Conservation (phyloP, 2,329 filamentous ascomycete species). For the Cladosporium sp. region DNA sequence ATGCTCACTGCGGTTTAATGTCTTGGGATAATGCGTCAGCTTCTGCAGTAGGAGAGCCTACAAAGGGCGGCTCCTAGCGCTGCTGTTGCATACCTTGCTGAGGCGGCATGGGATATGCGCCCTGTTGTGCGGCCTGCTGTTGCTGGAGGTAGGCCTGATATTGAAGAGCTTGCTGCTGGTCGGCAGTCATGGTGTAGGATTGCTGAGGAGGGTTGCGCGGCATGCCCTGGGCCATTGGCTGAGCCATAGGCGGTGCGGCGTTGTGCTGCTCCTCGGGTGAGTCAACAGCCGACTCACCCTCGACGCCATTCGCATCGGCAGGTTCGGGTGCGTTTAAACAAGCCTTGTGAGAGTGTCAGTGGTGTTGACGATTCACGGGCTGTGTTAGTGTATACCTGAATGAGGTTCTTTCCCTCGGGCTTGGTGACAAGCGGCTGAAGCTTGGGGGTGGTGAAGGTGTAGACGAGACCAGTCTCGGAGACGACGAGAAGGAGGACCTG, state of each 20-base stretch:
- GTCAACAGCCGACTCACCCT: slow-evolving; percentile 59
- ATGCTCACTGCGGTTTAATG: slow-evolving; percentile 12
- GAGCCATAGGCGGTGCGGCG: slow-evolving; percentile 37
- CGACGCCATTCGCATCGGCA: slow-evolving; percentile 61
- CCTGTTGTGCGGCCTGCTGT: slow-evolving; percentile 32
- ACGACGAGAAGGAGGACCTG: slow-evolving; percentile 96
- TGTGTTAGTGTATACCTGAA: slow-evolving; percentile 63
- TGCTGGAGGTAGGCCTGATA: slow-evolving; percentile 38
- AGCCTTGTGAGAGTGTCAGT: slow-evolving; percentile 55
- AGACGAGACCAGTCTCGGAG: slow-evolving; percentile 94
- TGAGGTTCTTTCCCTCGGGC: slow-evolving; percentile 97
- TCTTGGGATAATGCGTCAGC: slow-evolving; percentile 14
- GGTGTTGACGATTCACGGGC: neutral
- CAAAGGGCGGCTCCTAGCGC: slow-evolving; percentile 21
- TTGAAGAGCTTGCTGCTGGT: slow-evolving; percentile 36
- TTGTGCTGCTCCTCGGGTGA: slow-evolving; percentile 85
- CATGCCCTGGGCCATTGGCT: slow-evolving; percentile 30
- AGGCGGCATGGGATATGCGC: slow-evolving; percentile 35
- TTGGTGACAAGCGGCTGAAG: slow-evolving; percentile 97
- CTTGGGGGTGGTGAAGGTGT: slow-evolving; percentile 98
- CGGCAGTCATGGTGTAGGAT: slow-evolving; percentile 33
- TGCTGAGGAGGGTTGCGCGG: slow-evolving; percentile 24
- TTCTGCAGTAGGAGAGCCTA: slow-evolving; percentile 13
- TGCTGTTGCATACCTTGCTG: slow-evolving; percentile 32
- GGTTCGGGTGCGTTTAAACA: slow-evolving; percentile 96